Evolutionary conservation across 2,329 filamentous ascomycete genomes (phyloP).

Genomic region (Aaosphaeria pasadenensis): DNA sequence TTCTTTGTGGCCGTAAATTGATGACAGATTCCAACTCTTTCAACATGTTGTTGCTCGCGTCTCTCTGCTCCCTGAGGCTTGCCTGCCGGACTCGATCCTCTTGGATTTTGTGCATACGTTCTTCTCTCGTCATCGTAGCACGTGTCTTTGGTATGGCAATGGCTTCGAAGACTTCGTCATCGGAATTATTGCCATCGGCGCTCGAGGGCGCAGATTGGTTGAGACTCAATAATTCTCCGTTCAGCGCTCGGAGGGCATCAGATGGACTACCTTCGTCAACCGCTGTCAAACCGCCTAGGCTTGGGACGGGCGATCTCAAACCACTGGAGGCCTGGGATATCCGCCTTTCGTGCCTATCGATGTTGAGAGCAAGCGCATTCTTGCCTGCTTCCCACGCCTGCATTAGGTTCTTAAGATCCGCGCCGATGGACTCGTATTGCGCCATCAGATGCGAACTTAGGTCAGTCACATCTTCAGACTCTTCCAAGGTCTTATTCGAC

Average conservation of each 20-base stretch:
- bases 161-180: constrained; percentile 85
- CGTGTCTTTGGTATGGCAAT: constrained; percentile 69
- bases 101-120: constrained; percentile 82
- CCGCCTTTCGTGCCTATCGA: constrained; percentile 71
- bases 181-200: constrained; percentile 54
- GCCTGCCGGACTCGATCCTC: constrained; percentile 79
- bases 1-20: constrained; percentile 28
- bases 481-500: constrained; percentile 74
- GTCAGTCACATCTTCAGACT: constrained; percentile 65
- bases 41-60: constrained; percentile 86
- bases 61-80: constrained; percentile 67
- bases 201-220: constrained; percentile 37
- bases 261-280: constrained; percentile 54
- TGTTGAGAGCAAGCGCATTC: constrained; percentile 74
- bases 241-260: constrained; percentile 75
- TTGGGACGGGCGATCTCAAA: constrained; percentile 46
- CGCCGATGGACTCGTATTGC: constrained; percentile 93
- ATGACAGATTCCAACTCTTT: constrained; percentile 91
- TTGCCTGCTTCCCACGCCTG: constrained; percentile 62
- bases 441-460: constrained; percentile 75
- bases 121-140: constrained; percentile 74
- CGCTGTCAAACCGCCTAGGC: constrained; percentile 63
- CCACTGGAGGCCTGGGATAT: constrained; percentile 53
- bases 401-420: constrained; percentile 66
- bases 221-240: constrained; percentile 60